Percentiles rank a stretch among this genome's conserved stretches.
Evolutionary conservation across 2,329 filamentous ascomycete species (phyloP).

Genomic region (Apiospora phragmitis): DNA sequence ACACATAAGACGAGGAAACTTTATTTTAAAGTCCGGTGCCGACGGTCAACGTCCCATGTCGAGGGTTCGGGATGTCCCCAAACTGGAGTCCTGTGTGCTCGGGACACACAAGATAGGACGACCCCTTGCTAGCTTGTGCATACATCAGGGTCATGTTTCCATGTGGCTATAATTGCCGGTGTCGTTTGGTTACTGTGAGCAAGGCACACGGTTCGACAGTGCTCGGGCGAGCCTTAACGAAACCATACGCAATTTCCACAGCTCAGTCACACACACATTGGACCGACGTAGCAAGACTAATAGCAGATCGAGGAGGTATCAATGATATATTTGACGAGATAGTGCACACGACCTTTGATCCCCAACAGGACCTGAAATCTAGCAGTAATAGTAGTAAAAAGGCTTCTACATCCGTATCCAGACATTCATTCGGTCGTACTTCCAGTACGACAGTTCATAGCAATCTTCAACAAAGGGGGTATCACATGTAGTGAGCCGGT

Average conservation of each 20-base stretch:
- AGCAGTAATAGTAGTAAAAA: background rate
- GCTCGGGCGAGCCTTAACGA: background rate
- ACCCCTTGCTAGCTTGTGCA: background rate
- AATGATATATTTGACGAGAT: background rate
- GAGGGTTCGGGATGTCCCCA: background rate
- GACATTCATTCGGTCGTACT: background rate
- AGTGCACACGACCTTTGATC: background rate
- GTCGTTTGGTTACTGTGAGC: background rate
- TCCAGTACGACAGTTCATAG: background rate
- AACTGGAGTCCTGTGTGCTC: background rate
- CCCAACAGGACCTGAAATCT: background rate
- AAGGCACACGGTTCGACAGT: background rate
- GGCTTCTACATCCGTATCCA: background rate
- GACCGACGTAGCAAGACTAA: background rate
- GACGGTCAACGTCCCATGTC: background rate
- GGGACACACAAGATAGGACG: background rate
- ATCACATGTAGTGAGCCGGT: background rate
- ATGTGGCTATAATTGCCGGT: background rate
- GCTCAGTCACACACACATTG: background rate
- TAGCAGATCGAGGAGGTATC: background rate
- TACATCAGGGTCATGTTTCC: background rate
- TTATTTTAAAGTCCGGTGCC: background rate
- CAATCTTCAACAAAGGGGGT: background rate
- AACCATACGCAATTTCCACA: background rate
- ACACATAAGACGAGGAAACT: background rate